Base-by-base conservation (phyloP, 1,139 yeast species). In the Magnusiomyces tetraspermus region DNA sequence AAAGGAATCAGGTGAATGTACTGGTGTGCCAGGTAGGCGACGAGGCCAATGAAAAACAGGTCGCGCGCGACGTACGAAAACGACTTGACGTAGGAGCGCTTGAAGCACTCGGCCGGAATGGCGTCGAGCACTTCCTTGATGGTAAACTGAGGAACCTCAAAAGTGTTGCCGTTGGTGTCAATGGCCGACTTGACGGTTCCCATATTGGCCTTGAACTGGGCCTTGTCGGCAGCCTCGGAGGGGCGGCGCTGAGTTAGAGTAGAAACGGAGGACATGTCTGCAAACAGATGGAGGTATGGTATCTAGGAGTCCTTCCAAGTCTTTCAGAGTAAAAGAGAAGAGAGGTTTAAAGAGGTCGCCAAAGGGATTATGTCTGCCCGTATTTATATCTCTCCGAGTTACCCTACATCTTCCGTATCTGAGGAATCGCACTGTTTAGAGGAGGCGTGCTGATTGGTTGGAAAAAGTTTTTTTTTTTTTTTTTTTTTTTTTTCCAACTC, bases 51-150 rank as follows among this genome's bases (percentile, higher is more conserved):
- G 65, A 75, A 71, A 60, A 71, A 62, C 53, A 83, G 71, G 68
- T 85, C 95, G 61, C 94, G 74, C 57, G 71, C 73, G 46, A 84
- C 88, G 61, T 81, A 85, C 57, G 75, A 75, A 54, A 83, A 67
- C 22, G 89, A 82, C 62, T 72, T 76, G 37, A 71, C 58, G 51
- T 79, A 67, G 40, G 84, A 73, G 65, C 90, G 77, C 66, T 85
- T 79, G 69, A 82, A 85, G 67, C 92, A 84, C 61, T 82, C 83
- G 58, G 80, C 75, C 54, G 95, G 95, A 61, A 85, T 85, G 44
- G 82, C 86, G 54, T 77, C 76, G 63, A 85, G 71, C 58, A 85
- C 76, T 59, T 84, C 88, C 72, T 82, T 83, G 67, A 85, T 83
- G 59, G 89, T 71, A 71, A 73, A 82, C 62, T 82, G 86, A 31